A percentile compares a stretch with the other conserved stretches of the same genome.
These are phyloP conservation scores for Pseudomicrostroma phylloplanum DNA, from an alignment of 1,284 basidiomycete species.

Conservation along the genomic window DNA sequence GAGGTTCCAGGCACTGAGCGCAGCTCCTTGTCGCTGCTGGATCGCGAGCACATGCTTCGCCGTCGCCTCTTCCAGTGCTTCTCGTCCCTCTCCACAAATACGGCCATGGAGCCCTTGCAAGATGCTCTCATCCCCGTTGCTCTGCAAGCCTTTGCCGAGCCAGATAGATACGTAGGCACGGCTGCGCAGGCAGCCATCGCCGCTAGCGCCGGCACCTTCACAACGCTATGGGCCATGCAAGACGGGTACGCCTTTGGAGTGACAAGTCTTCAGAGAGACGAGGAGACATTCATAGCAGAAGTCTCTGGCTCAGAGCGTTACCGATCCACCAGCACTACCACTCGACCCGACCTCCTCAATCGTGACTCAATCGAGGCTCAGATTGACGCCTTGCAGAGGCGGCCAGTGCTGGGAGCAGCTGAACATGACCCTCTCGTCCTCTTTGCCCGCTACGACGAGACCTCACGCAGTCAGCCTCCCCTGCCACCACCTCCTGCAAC, in stretches of 20 bases:
- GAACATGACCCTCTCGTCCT: conserved; percentile 80
- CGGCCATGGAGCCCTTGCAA: conserved; percentile 73
- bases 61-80: conserved; percentile 86
- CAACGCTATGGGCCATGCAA: conserved; percentile 73
- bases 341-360: conserved; percentile 62
- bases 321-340: conserved; percentile 28
- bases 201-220: conserved; percentile 76
- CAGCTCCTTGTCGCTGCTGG: conserved; percentile 61
- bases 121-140: conserved; percentile 72
- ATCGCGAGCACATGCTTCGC: conserved; percentile 75
- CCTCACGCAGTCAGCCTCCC: conserved; percentile 44
- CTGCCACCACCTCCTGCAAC: conserved; percentile 73
- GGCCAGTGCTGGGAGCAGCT: conserved; percentile 73
- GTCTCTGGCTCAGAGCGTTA: neutral
- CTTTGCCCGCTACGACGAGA: conserved; percentile 52
- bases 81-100: conserved; percentile 67
- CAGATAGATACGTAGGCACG: conserved; percentile 63
- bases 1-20: conserved; percentile 42
- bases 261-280: conserved; percentile 60
- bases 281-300: conserved; percentile 19
- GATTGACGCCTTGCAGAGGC: conserved; percentile 68
- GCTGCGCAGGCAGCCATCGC: conserved; percentile 87
- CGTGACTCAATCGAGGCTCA: conserved; percentile 70
- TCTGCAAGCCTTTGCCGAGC: conserved; percentile 77
- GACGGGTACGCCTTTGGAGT: conserved; percentile 92